Conservation (phyloP, 208 protist species). For the Trichomonas tenax region DNA sequence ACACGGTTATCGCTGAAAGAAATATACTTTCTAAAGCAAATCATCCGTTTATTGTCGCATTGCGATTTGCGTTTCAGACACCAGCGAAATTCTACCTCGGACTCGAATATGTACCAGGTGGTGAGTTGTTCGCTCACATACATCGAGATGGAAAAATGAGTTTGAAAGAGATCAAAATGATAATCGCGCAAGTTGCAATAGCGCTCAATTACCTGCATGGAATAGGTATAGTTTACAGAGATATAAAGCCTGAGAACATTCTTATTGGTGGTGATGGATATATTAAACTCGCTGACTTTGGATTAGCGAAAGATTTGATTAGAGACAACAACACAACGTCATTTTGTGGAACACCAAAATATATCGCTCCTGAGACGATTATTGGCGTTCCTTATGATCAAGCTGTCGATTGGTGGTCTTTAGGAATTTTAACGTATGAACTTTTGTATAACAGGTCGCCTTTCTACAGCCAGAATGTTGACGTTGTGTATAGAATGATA, state of each 20-base stretch:
- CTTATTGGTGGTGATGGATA: background rate
- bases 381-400: background rate
- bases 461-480: background rate
- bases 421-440: conserved; percentile 12
- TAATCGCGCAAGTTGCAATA: background rate
- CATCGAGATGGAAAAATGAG: conserved; percentile 37
- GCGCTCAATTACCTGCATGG: background rate
- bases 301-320: conserved; percentile 24
- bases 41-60: conserved; percentile 49
- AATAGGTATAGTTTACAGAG: background rate
- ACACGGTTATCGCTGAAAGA: conserved; percentile 40
- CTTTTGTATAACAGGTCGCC: background rate
- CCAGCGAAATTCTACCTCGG: conserved; percentile 48
- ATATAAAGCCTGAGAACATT: background rate
- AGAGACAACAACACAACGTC: background rate
- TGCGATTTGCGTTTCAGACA: conserved; percentile 54
- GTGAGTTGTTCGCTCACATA: conserved; percentile 57
- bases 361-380: conserved; percentile 13
- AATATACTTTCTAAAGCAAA: conserved; percentile 41
- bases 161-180: conserved; percentile 30
- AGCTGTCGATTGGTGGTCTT: conserved; percentile 2
- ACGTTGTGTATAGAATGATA: background rate
- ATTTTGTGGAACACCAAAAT: conserved; percentile 17
- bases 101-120: conserved; percentile 49
- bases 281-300: background rate